Percentiles rank a stretch among this genome's conserved stretches.
These are phyloP conservation scores for Blumeriella jaapii DNA, from an alignment of 2,329 filamentous ascomycete species.

Conservation along the genomic window DNA sequence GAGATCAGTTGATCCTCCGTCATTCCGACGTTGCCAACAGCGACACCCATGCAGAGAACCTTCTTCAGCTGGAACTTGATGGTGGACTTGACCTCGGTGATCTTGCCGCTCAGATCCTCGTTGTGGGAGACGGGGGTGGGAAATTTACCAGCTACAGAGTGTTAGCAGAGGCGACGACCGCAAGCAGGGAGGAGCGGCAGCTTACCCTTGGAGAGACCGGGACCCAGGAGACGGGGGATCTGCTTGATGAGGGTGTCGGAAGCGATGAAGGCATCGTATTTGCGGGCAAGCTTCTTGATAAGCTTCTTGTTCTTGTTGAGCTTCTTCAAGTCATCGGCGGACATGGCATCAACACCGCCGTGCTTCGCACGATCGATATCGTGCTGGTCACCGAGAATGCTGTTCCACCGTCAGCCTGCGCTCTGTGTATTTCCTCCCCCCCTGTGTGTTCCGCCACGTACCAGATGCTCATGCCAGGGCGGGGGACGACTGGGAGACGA, in stretches of 20 bases:
- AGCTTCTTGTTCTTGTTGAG: conserved; percentile 99
- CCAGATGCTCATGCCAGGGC: conserved; percentile 84
- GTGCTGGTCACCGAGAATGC: conserved; percentile 86
- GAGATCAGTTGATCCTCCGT: conserved; percentile 86
- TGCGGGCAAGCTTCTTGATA: conserved; percentile 99
- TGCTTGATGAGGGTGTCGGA: conserved; percentile 98
- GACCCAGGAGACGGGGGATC: conserved; percentile 98
- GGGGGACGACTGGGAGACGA: conserved; percentile 83
- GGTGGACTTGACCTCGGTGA: conserved; percentile 99
- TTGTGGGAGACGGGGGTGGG: conserved; percentile 94
- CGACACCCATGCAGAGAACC: conserved; percentile 99
- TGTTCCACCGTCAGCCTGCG: conserved; percentile 29
- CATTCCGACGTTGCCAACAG: conserved; percentile 98
- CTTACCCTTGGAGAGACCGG: conserved; percentile 92
- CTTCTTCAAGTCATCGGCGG: conserved; percentile 98
- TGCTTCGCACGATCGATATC: conserved; percentile 99
- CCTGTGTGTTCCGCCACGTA: conserved; percentile 31
- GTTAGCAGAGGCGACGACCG: conserved; percentile 21
- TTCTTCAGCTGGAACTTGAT: conserved; percentile 99
- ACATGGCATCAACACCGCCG: conserved; percentile 97
- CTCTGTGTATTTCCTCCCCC: conserved; percentile 5
- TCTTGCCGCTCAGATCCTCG: conserved; percentile 88
- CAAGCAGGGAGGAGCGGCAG: conserved; percentile 3
- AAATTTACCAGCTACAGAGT: conserved; percentile 84
- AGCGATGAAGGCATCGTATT: conserved; percentile 99